Percentiles rank a stretch among this genome's conserved stretches.
Conservation (phyloP, 2,329 filamentous ascomycete genomes). For the Knufia petricola region DNA sequence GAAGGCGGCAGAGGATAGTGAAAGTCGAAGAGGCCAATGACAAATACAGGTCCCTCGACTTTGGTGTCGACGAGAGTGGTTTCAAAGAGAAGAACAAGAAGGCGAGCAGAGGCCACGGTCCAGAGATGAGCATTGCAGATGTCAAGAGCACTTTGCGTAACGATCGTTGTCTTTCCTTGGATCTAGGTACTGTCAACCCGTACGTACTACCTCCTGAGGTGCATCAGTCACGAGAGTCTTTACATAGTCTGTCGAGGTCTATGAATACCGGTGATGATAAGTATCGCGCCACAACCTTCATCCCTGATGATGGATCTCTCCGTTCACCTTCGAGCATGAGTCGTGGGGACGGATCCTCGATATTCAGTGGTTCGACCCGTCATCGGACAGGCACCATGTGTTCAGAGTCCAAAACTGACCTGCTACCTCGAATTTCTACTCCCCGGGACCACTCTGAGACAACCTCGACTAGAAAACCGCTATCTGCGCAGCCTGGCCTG, state of each 20-base stretch:
- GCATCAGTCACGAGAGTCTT: conserved; percentile 71
- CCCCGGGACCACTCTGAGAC: conserved; percentile 27
- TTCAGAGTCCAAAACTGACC: conserved; percentile 33
- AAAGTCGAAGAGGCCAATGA: conserved; percentile 71
- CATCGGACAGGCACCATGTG: conserved; percentile 16
- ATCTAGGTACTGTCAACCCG: conserved; percentile 66
- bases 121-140: conserved; percentile 52
- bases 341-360: conserved; percentile 41
- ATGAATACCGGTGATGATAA: conserved; percentile 71
- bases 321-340: conserved; percentile 29
- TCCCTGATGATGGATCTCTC: conserved; percentile 37
- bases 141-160: conserved; percentile 30
- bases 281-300: conserved; percentile 58
- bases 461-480: background rate
- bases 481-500: conserved; percentile 11
- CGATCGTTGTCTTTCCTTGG: conserved; percentile 47
- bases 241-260: conserved; percentile 73
- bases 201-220: conserved; percentile 85
- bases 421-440: conserved; percentile 48
- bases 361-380: conserved; percentile 43
- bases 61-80: conserved; percentile 58
- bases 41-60: conserved; percentile 85
- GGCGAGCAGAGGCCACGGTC: conserved; percentile 32
- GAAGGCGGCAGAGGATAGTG: conserved; percentile 63
- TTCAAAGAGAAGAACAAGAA: conserved; percentile 27